phyloP scores from a whole-genome alignment of 139 green algal species.

The Chlorella ohadii region DNA sequence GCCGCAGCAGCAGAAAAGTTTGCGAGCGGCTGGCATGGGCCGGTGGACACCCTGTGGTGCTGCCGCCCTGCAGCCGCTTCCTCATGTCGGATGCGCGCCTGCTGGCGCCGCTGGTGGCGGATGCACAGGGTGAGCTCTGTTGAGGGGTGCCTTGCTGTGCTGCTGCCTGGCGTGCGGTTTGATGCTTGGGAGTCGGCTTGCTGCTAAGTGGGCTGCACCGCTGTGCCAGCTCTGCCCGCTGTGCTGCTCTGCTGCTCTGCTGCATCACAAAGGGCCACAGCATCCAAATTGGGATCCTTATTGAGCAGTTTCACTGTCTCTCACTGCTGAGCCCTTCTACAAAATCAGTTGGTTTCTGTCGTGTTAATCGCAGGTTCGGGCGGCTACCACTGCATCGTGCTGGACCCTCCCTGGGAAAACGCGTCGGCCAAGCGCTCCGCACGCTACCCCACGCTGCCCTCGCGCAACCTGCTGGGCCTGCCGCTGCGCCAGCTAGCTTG shows the following conservation, averaged over 20 bases:
- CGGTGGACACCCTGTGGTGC: conserved; percentile 41
- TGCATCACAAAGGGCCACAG: no score
- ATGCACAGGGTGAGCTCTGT: background rate
- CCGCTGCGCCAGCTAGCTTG: conserved; percentile 59
- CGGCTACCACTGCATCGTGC: conserved; percentile 63
- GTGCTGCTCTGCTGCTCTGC: no score
- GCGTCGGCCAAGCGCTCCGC: conserved; percentile 51
- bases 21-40: conserved; percentile 33
- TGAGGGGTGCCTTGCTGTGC: background rate
- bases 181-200: no score
- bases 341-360: no score
- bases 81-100: conserved; percentile 59
- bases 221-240: no score
- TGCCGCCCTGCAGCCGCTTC: conserved; percentile 54
- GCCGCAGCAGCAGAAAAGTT: background rate
- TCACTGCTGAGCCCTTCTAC: no score
- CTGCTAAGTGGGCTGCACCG: no score
- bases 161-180: background rate
- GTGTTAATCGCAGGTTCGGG: background rate
- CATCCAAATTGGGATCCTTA: no score
- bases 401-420: conserved; percentile 89
- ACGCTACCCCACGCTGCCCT: conserved; percentile 71
- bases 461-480: conserved; percentile 66
- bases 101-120: conserved; percentile 49
- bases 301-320: no score